Evolutionary conservation across 805 yeast genomes (phyloP).

Genomic region (Zygosaccharomyces siamensis): DNA sequence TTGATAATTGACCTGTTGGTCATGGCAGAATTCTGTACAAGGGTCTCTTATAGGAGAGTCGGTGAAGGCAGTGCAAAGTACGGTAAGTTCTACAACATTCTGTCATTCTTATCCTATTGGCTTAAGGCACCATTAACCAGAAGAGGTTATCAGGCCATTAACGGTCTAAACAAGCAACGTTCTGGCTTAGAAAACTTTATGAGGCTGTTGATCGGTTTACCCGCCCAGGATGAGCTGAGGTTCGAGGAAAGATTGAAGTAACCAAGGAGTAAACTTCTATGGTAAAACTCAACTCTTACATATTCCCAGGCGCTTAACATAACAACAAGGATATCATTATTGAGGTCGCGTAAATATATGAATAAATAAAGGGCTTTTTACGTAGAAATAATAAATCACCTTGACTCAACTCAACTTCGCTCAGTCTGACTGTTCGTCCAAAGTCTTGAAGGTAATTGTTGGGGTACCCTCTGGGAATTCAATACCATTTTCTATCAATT

Average conservation of each 20-base stretch:
- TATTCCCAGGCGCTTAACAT: not conserved
- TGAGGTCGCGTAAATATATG: not conserved
- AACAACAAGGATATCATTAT: not conserved
- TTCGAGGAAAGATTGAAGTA: slow-evolving; percentile 71
- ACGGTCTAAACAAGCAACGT: slow-evolving; percentile 93
- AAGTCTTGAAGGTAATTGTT: slow-evolving; percentile 52
- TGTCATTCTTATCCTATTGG: slow-evolving; percentile 89
- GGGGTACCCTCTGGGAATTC: slow-evolving; percentile 47
- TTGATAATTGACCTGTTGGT: slow-evolving; percentile 86
- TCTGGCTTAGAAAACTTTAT: slow-evolving; percentile 86
- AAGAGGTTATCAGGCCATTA: slow-evolving; percentile 84
- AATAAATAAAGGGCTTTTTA: not conserved
- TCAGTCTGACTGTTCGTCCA: slow-evolving; percentile 53
- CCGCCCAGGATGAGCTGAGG: slow-evolving; percentile 85
- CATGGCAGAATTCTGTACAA: slow-evolving; percentile 82
- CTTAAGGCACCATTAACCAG: slow-evolving; percentile 93
- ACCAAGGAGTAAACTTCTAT: too few species aligned
- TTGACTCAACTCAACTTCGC: not conserved
- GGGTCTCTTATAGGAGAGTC: slow-evolving; percentile 71
- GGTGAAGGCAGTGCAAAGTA: slow-evolving; percentile 43
- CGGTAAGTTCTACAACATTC: slow-evolving; percentile 73
- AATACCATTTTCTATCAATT: slow-evolving; percentile 72
- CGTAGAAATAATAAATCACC: not conserved
- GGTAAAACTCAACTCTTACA: too few species aligned
- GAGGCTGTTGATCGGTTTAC: slow-evolving; percentile 85